Evolutionary conservation across 2,329 filamentous ascomycete genomes (phyloP), one percentile per base, ranked within the genome.

Genomic region (Mycosphaerella sp.): DNA sequence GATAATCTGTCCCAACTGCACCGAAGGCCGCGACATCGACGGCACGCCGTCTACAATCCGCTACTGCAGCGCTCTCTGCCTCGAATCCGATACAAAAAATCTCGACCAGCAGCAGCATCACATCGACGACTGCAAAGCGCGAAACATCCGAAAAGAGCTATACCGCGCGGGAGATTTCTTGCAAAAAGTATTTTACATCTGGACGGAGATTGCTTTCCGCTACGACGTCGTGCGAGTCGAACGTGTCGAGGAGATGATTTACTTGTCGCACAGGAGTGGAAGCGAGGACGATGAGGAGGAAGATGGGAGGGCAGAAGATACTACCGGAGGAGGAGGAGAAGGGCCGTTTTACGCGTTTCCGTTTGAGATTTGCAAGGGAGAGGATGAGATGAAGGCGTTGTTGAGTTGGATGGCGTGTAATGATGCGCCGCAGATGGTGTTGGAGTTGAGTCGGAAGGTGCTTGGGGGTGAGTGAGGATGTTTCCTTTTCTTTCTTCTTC

Each of bases 401-500:
- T 36, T 50, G 38, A 50, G 38, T 8, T 41, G 12, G 3, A 41
- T 50, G 38, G 47, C 26, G 6, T 50, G 47, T 12, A 50, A 43
- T 6, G 38, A 50, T 23, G 47, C 39, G 2, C 32, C 47, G 12
- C 40, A 41, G 4, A 42, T 42, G 38, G 31, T 40, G 39, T 50
- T 42, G 23, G 36, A 50, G 38, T 40, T 50, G 17, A 40, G 39
- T 1, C 31, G 26, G 11, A 50, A 42, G 36, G 17, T 50, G 38
- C 39, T 50, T 12, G 29, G 39, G 10, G 47, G 47, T n/a, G n/a
- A n/a, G n/a, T n/a, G n/a, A n/a, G n/a, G n/a, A n/a, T n/a, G n/a
- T n/a, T 29, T 17, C 14, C 14, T 17, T 7, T 29, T 29, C 6
- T 6, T 29, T 7, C 5, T 7, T 29, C 26, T 6, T 29, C 6